phyloP scores from a whole-genome alignment of 176 grass and related monocot species.

The Chrysopogon serrulatus region DNA sequence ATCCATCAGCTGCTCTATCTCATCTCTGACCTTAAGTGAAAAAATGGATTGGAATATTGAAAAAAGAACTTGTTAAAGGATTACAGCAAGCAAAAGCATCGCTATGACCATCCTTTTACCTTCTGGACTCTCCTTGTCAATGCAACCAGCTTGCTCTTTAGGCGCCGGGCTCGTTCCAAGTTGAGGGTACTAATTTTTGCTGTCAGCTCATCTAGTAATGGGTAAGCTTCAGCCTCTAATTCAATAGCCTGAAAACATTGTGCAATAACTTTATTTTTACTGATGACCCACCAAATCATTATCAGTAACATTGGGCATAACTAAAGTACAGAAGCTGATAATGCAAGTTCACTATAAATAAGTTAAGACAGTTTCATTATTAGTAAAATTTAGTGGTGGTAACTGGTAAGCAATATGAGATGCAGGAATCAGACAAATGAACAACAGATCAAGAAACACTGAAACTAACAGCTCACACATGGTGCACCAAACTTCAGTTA shows the following conservation, averaged over 20 bases:
- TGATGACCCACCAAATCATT: background rate
- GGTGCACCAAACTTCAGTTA: background rate
- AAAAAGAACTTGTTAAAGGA: background rate
- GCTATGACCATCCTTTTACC: constrained; percentile 27
- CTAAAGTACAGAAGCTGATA: background rate
- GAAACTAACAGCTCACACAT: background rate
- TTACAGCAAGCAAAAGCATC: constrained; percentile 7
- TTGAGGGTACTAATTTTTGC: constrained; percentile 79
- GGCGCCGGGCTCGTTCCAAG: constrained; percentile 68
- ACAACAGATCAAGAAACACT: background rate
- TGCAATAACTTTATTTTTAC: constrained; percentile 5
- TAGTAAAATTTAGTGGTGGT: background rate
- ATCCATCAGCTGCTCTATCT: constrained; percentile 97
- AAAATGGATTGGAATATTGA: background rate
- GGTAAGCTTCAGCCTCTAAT: constrained; percentile 87
- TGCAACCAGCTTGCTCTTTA: constrained; percentile 90
- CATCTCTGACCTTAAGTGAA: constrained; percentile 76
- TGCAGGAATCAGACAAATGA: background rate
- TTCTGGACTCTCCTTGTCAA: constrained; percentile 95
- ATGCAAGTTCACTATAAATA: background rate
- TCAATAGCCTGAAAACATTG: constrained; percentile 69
- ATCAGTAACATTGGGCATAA: background rate
- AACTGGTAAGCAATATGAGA: background rate
- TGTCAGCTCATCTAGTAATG: constrained; percentile 82
- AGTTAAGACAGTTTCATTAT: background rate